These are phyloP conservation scores for Aspergillus baeticus DNA, from an alignment of 495 filamentous ascomycete species.

Conservation along the genomic window DNA sequence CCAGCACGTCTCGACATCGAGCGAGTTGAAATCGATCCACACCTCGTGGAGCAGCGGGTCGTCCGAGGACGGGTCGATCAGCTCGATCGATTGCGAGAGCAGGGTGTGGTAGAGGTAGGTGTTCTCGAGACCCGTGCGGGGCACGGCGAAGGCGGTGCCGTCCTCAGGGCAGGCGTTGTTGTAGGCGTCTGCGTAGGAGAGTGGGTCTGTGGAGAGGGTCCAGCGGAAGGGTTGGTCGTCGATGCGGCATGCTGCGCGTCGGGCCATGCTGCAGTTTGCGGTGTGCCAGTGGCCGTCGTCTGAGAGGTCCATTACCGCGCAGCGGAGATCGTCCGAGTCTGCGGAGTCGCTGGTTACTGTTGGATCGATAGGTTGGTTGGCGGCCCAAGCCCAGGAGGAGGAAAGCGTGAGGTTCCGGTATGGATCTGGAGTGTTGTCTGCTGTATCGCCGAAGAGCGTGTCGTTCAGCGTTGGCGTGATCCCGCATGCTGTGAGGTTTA, in stretches of 20 bases:
- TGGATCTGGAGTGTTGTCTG: slow-evolving; percentile 37
- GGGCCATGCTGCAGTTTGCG: slow-evolving; percentile 49
- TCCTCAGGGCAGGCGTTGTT: slow-evolving; percentile 36
- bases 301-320: slow-evolving; percentile 50
- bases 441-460: slow-evolving; percentile 52
- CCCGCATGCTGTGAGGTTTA: slow-evolving; percentile 54
- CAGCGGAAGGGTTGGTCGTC: slow-evolving; percentile 52
- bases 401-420: slow-evolving; percentile 53
- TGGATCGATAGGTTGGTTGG: slow-evolving; percentile 47
- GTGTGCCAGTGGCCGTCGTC: slow-evolving; percentile 53
- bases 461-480: slow-evolving; percentile 56
- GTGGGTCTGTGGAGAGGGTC: slow-evolving; percentile 40
- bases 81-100: slow-evolving; percentile 21
- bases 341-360: slow-evolving; percentile 20
- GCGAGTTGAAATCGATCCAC: slow-evolving; percentile 60
- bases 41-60: slow-evolving; percentile 31
- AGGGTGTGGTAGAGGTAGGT: slow-evolving; percentile 47
- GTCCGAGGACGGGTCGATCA: slow-evolving; percentile 25
- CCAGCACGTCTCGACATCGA: slow-evolving; percentile 58
- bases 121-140: slow-evolving; percentile 63
- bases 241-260: slow-evolving; percentile 55
- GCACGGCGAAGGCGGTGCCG: slow-evolving; percentile 46
- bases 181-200: slow-evolving; percentile 35
- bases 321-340: slow-evolving; percentile 37
- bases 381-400: slow-evolving; percentile 59